Percentiles rank a stretch among this genome's conserved stretches.
These are phyloP conservation scores for Fraxinus excelsior DNA, from an alignment of 257 asterid genomes.

Conservation along the genomic window DNA sequence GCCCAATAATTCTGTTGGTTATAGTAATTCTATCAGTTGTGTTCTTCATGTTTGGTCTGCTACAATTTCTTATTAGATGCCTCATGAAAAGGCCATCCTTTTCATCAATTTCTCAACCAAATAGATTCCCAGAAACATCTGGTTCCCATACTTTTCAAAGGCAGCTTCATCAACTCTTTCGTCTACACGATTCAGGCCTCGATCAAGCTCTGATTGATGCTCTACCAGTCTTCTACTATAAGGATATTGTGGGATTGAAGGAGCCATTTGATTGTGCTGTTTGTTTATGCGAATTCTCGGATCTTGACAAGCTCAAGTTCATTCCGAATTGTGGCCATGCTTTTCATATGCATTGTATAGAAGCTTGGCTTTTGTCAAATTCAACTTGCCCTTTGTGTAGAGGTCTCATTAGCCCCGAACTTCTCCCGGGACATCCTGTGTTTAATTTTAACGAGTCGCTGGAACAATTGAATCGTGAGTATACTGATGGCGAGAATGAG, in stretches of 20 bases:
- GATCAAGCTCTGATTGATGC: slow-evolving; percentile 42
- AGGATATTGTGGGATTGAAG: slow-evolving; percentile 40
- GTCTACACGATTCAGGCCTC: slow-evolving; percentile 47
- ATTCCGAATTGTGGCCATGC: slow-evolving; percentile 48
- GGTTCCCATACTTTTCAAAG: slow-evolving; percentile 51
- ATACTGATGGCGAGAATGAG: slow-evolving; percentile 22
- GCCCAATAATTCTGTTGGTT: slow-evolving; percentile 44
- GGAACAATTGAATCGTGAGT: slow-evolving; percentile 23
- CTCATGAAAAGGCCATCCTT: slow-evolving; percentile 43
- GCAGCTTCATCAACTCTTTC: slow-evolving; percentile 56
- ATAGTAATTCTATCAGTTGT: slow-evolving; percentile 54
- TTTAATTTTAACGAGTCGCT: slow-evolving; percentile 18
- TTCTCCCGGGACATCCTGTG: slow-evolving; percentile 20
- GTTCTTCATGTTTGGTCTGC: slow-evolving; percentile 53
- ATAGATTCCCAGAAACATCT: slow-evolving; percentile 40
- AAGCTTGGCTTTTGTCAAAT: slow-evolving; percentile 51
- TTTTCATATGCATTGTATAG: slow-evolving; percentile 49
- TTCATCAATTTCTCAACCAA: slow-evolving; percentile 57
- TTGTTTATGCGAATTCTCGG: slow-evolving; percentile 43
- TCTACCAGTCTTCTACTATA: slow-evolving; percentile 41
- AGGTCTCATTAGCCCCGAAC: slow-evolving; percentile 34
- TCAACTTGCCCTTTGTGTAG: slow-evolving; percentile 53
- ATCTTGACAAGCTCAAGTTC: slow-evolving; percentile 41
- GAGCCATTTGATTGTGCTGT: slow-evolving; percentile 51
- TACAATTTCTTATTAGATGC: slow-evolving; percentile 49